phyloP scores from a whole-genome alignment of 163 green algal species.

The Coccomyxa subellipsoidea region DNA sequence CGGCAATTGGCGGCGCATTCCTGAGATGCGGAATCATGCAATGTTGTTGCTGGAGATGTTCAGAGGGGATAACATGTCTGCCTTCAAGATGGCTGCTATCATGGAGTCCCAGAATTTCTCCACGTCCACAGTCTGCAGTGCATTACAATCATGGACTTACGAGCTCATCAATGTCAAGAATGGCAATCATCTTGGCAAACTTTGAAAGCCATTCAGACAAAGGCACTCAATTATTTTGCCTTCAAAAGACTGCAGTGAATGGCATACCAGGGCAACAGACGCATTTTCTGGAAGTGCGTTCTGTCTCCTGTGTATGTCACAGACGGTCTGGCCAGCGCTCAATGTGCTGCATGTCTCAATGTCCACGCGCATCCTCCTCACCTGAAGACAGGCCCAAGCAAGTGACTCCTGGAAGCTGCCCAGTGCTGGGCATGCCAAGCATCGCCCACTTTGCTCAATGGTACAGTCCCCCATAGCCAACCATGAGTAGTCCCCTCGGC shows the following conservation, averaged over 20 bases:
- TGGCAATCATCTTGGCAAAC: no score
- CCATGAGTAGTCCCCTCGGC: no score
- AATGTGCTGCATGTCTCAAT: conserved; percentile 68
- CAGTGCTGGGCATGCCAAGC: no score
- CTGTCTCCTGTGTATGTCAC: conserved; percentile 65
- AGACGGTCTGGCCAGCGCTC: conserved; percentile 81
- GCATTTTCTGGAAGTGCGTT: conserved; percentile 1
- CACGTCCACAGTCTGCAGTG: not conserved
- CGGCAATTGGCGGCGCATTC: no score
- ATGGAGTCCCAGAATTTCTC: conserved; percentile 5
- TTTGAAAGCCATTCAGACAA: no score
- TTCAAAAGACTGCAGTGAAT: not conserved
- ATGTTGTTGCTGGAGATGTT: not conserved
- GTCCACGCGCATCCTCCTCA: conserved; percentile 67
- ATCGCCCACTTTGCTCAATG: no score
- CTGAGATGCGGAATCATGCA: no score
- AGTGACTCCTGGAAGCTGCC: no score
- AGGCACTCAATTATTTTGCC: no score
- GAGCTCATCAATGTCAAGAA: no score
- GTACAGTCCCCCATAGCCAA: no score
- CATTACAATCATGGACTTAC: not conserved
- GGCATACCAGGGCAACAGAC: not conserved
- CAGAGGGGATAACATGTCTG: not conserved
- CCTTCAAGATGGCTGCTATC: not conserved
- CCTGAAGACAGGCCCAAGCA: conserved; percentile 30